phyloP scores from a whole-genome alignment of 306 rosid genomes.

The Hylodesmum podocarpum region DNA sequence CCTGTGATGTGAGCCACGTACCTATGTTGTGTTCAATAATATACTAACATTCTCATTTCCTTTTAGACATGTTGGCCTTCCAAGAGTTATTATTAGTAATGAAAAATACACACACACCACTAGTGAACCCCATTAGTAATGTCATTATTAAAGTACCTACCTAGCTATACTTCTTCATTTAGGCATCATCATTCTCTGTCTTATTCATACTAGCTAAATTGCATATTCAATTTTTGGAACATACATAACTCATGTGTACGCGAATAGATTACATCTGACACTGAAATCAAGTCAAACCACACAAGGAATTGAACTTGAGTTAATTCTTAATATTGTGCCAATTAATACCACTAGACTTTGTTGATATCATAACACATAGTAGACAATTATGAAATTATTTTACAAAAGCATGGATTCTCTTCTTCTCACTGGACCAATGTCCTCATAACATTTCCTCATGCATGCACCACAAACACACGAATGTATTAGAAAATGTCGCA shows the following conservation, averaged over 20 bases:
- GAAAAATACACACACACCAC: background rate
- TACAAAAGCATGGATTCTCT: background rate
- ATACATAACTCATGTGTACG: background rate
- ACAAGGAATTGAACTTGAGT: background rate
- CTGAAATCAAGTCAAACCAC: constrained; percentile 3
- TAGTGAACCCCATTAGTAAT: background rate
- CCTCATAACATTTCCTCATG: background rate
- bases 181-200: background rate
- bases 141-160: background rate
- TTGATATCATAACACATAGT: background rate
- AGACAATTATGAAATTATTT: background rate
- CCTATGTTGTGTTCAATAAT: constrained; percentile 5
- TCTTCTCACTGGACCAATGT: background rate
- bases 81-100: background rate
- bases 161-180: background rate
- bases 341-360: background rate
- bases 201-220: background rate
- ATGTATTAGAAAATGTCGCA: background rate
- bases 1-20: constrained; percentile 26
- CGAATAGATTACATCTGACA: background rate
- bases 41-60: background rate
- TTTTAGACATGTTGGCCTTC: background rate
- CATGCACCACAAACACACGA: background rate
- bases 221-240: background rate
- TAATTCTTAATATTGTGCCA: background rate